Evolutionary conservation across 2,329 filamentous ascomycete genomes (phyloP), one percentile per base, ranked within the genome.

Genomic region (Lomentospora prolificans): DNA sequence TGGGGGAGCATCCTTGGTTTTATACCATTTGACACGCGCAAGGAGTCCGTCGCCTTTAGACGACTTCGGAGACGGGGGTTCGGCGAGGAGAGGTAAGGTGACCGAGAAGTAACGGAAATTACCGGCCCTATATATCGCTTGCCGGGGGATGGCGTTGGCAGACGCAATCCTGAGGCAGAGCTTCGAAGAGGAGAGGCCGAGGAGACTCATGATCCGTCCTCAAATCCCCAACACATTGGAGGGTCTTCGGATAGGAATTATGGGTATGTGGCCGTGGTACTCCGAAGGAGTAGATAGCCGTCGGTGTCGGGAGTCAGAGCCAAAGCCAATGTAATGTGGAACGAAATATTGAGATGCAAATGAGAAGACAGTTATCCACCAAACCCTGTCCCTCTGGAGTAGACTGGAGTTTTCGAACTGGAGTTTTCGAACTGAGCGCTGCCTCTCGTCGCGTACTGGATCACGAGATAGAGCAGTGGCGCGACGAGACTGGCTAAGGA

Each of bases 161-260:
- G 53, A 36, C 7, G 39, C 27, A 46, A 31, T 10, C 28, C 53
- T 44, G 53, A 51, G 44, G 46, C 53, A 55, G 44, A 55, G 53
- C 53, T 24, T 55, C 44, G 53, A 39, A 12, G 27, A 33, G 12
- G 53, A 55, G 25, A 50, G 27, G 44, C 44, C 41, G 22, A 60
- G 55, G 22, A 60, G 55, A 53, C 58, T 60, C 59, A 60, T 55
- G 24, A 7, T 33, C n/a, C n/a, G n/a, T n/a, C n/a, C n/a, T n/a
- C n/a, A n/a, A n/a, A 44, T 55, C 27, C n/a, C 52, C 19, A 41
- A 41, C 36, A 41, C 36, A 41, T 41, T 41, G 36, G 36, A 17
- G 36, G 36, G 5, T 41, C n/a, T 17, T 41, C n/a, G 19, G 36
- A 19, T 12, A 39, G 14, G 19, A 17, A 41, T 41, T 14, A 14